A percentile compares a stretch with the other conserved stretches of the same genome.
phyloP scores from a whole-genome alignment of 202 grass and related monocot genomes.

The Elaeis oleifera region DNA sequence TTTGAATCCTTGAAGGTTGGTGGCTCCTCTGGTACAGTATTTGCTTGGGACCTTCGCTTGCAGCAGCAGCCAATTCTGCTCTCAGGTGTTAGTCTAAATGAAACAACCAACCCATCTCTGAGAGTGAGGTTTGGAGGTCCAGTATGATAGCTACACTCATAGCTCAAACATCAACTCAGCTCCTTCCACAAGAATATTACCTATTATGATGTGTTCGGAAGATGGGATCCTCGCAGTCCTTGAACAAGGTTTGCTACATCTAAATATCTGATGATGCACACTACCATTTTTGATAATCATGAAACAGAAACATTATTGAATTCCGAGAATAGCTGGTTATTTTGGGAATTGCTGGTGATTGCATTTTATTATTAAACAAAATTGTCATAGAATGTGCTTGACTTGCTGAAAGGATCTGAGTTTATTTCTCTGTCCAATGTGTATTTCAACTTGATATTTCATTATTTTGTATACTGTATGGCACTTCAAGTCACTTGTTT shows the following conservation, averaged over 20 bases:
- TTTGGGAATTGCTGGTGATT: background rate
- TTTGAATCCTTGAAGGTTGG: conserved; percentile 60
- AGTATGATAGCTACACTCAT: conserved; percentile 58
- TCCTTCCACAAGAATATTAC: conserved; percentile 51
- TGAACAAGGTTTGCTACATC: conserved; percentile 55
- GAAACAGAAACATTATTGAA: no score
- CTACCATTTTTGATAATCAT: no score
- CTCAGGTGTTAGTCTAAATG: conserved; percentile 38
- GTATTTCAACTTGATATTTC: no score
- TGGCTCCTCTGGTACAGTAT: conserved; percentile 69
- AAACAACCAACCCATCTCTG: conserved; percentile 28
- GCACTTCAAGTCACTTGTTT: no score
- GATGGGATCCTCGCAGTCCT: conserved; percentile 77
- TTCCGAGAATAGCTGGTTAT: background rate
- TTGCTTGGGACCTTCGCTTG: conserved; percentile 76
- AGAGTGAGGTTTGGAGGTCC: conserved; percentile 92
- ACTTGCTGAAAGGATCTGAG: no score
- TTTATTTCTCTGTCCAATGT: no score
- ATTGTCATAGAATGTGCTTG: no score
- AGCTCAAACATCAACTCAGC: conserved; percentile 53
- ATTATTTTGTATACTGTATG: no score
- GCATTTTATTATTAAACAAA: no score
- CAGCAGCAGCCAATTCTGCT: conserved; percentile 66
- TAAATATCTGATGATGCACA: background rate
- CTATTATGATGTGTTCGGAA: conserved; percentile 93